A percentile compares a stretch with the other conserved stretches of the same genome.
Conservation (phyloP, 2,329 filamentous ascomycete species). For the Cryphonectria japonica region DNA sequence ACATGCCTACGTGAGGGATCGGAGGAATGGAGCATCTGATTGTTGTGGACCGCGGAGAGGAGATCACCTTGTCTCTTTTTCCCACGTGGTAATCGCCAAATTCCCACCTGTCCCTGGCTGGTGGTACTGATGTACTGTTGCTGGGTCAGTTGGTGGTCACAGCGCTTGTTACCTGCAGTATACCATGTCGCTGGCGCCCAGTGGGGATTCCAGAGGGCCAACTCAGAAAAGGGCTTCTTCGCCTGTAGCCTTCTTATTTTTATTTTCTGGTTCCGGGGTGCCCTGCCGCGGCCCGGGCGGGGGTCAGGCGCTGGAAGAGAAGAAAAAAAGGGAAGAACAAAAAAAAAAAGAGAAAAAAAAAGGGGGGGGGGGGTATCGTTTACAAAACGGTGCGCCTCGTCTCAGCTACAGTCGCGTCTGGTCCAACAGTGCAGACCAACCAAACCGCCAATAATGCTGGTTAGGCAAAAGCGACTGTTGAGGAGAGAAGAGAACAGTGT, state of each 20-base stretch:
- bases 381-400: not conserved
- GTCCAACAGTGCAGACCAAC: not conserved
- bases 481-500: not conserved
- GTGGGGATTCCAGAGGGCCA: not conserved
- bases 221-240: not conserved
- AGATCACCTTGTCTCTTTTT: conserved; percentile 1
- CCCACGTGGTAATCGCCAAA: not conserved
- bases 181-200: not conserved
- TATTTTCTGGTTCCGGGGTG: not conserved
- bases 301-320: not conserved
- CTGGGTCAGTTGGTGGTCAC: not conserved
- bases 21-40: not conserved
- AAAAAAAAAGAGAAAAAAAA: no score
- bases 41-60: not conserved
- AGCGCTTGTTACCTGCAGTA: conserved; percentile 2
- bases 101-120: not conserved
- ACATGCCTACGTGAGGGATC: not conserved
- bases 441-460: not conserved
- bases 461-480: not conserved
- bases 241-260: not conserved
- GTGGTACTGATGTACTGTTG: not conserved
- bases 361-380: not conserved
- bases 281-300: not conserved
- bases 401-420: not conserved
- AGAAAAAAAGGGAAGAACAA: no score